Evolutionary conservation across 129 eudicot species (phyloP).

Genomic region (Glebionis coronaria): DNA sequence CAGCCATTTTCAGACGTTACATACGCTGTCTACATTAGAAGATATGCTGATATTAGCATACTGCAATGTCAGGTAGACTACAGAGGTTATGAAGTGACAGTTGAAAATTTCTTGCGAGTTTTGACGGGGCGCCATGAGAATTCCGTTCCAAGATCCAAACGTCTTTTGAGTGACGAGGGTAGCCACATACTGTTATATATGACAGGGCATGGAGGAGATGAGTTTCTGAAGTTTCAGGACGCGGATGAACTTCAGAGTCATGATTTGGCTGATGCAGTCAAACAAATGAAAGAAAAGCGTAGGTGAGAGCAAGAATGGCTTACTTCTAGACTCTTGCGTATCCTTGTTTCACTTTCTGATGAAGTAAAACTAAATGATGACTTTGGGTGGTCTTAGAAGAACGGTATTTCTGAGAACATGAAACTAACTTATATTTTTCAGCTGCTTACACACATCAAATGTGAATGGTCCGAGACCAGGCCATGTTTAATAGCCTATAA

Average conservation of each 20-base stretch:
- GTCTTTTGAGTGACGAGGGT: slow-evolving; percentile 97
- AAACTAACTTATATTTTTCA: slow-evolving; percentile 2
- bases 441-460: background rate
- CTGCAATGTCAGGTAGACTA: slow-evolving; percentile 74
- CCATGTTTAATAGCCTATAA: background rate
- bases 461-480: background rate
- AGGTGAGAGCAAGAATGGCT: slow-evolving; percentile 45
- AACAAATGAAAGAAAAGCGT: slow-evolving; percentile 99
- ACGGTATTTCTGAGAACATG: background rate
- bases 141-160: slow-evolving; percentile 95
- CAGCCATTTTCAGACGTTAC: slow-evolving; percentile 1
- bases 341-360: background rate
- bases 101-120: slow-evolving; percentile 86
- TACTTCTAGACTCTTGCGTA: background rate
- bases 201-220: slow-evolving; percentile 99
- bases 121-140: slow-evolving; percentile 94
- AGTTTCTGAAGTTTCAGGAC: slow-evolving; percentile 93
- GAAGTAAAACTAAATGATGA: background rate
- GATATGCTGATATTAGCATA: slow-evolving; percentile 22
- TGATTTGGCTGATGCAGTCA: slow-evolving; percentile 98
- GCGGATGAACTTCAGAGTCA: slow-evolving; percentile 98
- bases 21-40: background rate
- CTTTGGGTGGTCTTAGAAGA: background rate
- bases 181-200: slow-evolving; percentile 90
- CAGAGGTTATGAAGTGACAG: slow-evolving; percentile 98